Evolutionary conservation across 1,284 basidiomycete genomes (phyloP).

Genomic region (Cryptococcus sp.): DNA sequence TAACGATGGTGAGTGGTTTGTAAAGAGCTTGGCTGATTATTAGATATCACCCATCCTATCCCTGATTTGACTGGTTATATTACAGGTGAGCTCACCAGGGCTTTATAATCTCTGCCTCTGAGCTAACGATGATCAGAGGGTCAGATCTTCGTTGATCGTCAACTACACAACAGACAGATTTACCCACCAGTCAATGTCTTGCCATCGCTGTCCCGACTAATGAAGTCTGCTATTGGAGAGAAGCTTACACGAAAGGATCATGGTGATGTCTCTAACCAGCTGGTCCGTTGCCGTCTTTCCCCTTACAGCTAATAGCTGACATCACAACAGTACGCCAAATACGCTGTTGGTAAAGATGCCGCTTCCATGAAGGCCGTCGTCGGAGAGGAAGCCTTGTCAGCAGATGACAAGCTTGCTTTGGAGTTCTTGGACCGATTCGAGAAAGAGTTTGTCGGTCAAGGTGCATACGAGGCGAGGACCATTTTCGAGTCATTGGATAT

Average conservation of each 20-base stretch:
- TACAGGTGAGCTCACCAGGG: constrained; percentile 53
- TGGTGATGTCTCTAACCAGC: constrained; percentile 96
- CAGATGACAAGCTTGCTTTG: constrained; percentile 84
- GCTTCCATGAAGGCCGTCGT: constrained; percentile 99
- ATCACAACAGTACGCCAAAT: constrained; percentile 77
- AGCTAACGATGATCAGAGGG: constrained; percentile 55
- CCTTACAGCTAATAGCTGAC: not conserved
- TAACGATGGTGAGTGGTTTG: constrained; percentile 74
- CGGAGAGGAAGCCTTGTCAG: constrained; percentile 91
- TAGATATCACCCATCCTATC: constrained; percentile 99
- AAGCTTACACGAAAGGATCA: constrained; percentile 97
- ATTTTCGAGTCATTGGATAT: constrained; percentile 98
- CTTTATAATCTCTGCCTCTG: not conserved
- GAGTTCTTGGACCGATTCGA: constrained; percentile 95
- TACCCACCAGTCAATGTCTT: constrained; percentile 99
- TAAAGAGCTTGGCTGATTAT: constrained; percentile 7
- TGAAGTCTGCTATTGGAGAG: constrained; percentile 99
- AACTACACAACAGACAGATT: constrained; percentile 67
- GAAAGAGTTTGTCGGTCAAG: constrained; percentile 89
- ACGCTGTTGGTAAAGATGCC: constrained; percentile 95
- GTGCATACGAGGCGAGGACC: constrained; percentile 88
- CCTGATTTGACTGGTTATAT: constrained; percentile 99
- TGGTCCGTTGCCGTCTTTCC: constrained; percentile 56
- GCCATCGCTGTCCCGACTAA: constrained; percentile 94
- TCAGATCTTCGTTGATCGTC: constrained; percentile 96